Evolutionary conservation across 495 filamentous ascomycete species (phyloP).

Genomic region (Tuber melanosporum): DNA sequence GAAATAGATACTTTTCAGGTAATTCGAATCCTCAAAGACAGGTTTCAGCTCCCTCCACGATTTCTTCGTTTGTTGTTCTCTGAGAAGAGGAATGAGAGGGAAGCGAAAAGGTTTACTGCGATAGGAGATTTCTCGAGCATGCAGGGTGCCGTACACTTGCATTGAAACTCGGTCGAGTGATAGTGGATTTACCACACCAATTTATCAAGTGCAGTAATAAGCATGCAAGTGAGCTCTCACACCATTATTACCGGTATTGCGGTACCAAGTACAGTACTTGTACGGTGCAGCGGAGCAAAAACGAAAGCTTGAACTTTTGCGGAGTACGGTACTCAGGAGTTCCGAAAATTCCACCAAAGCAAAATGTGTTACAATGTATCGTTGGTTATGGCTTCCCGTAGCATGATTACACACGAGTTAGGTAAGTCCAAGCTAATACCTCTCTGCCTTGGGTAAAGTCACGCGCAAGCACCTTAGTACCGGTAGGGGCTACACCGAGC

Average conservation of each 20-base stretch:
- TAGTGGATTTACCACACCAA: background rate
- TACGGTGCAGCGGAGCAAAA: background rate
- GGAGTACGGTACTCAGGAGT: background rate
- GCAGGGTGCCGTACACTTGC: background rate
- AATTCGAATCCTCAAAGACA: background rate
- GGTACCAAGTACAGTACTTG: background rate
- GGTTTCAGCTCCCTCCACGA: background rate
- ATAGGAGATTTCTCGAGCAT: background rate
- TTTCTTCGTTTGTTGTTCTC: background rate
- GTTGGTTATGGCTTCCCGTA: background rate
- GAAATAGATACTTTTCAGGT: background rate
- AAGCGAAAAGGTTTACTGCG: background rate
- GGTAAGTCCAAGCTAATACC: background rate
- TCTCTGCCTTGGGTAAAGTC: background rate
- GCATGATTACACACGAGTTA: background rate
- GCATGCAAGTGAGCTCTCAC: background rate
- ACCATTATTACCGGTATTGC: background rate
- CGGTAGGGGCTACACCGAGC: too few species aligned
- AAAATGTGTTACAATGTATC: background rate
- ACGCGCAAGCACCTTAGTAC: background rate
- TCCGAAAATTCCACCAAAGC: background rate
- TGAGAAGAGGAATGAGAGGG: background rate
- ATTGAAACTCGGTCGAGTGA: background rate
- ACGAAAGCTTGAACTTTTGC: background rate
- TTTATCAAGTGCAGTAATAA: background rate